These are phyloP conservation scores for Pterocarpus macrocarpus DNA, from an alignment of 306 rosid species.

Conservation along the genomic window DNA sequence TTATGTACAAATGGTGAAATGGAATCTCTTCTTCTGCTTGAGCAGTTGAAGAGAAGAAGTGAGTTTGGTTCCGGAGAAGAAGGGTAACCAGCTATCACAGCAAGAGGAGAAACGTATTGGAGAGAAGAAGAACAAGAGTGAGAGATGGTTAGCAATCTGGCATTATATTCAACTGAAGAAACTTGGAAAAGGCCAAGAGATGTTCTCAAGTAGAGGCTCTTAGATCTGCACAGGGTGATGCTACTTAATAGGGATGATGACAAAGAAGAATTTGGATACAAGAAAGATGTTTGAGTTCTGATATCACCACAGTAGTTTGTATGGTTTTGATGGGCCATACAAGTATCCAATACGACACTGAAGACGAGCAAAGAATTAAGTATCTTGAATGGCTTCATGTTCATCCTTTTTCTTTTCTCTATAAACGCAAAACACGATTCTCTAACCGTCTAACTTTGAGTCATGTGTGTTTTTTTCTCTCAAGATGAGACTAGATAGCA, in stretches of 20 bases:
- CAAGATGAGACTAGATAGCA: constrained; percentile 16
- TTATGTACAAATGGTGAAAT: constrained; percentile 27
- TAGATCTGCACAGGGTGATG: constrained; percentile 32
- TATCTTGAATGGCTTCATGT: constrained; percentile 51
- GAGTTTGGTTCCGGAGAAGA: constrained; percentile 55
- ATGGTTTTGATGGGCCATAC: constrained; percentile 37
- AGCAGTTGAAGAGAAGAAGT: constrained; percentile 64
- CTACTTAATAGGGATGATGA: constrained; percentile 44
- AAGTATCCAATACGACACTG: constrained; percentile 42
- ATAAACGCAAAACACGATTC: too few relatives aligned
- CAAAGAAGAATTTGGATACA: constrained; percentile 42
- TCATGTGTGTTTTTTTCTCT: not conserved
- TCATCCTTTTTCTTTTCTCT: not conserved
- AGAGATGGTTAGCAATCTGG: constrained; percentile 18
- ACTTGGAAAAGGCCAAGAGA: constrained; percentile 38
- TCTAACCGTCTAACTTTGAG: too few relatives aligned
- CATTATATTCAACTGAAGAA: constrained; percentile 29
- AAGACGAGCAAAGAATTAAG: constrained; percentile 40
- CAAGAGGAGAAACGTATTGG: constrained; percentile 47
- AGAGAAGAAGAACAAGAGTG: constrained; percentile 38
- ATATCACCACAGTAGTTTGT: constrained; percentile 48
- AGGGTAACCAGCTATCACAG: constrained; percentile 49
- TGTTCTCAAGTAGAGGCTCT: constrained; percentile 33
- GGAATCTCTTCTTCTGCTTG: constrained; percentile 34
- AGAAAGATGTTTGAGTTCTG: constrained; percentile 45